Base-by-base conservation (phyloP, 2,329 filamentous ascomycete species). In the Colletotrichum lentis region DNA sequence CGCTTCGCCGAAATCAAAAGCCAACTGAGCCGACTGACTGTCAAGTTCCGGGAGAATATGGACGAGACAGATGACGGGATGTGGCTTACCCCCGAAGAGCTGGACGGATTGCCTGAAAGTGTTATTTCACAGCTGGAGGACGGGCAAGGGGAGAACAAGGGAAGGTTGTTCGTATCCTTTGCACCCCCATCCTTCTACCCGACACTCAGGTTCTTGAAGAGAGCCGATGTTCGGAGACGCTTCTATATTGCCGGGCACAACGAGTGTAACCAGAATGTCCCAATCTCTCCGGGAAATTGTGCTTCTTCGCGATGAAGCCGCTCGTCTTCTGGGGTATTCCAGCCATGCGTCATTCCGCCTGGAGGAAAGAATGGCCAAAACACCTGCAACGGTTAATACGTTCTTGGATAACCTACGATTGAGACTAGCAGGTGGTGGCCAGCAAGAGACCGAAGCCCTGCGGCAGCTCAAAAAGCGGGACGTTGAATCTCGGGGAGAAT, bases 321-420 rank as follows among this genome's bases (percentile, higher is more conserved):
- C 85, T 7, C 80, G 84, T 44, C 76, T 88, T 27, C 78, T 88
- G 10, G 85, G 85, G 14, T 88, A 87, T 76, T 78, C 81, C n/a
- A 84, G 84, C 69, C 84, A 88, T 73, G 85, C 85, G n/a, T 81
- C 83, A 56, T 86, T 86, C 75, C 77, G 80, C 49, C 82, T 87
- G 37, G 83, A 86, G 67, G 82, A 85, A 71, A 87, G 85, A 77
- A 88, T 88, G 86, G 85, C 84, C 3, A 85, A 88, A 77, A 83
- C 79, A 3, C 81, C 84, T 1, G 80, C 84, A 76, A 86, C 81
- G 0, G 85, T 87, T 1, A 78, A 85, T 58, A 80, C 80, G 68
- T 86, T 87, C 73, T 37, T 53, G 49, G n/a, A 53, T 31, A 5
- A 53, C 31, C 49, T 53, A 12, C 49, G 49, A 31, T 14, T 31